These are phyloP conservation scores for Alternaria ethzedia DNA, from an alignment of 2,329 filamentous ascomycete species.

Conservation along the genomic window DNA sequence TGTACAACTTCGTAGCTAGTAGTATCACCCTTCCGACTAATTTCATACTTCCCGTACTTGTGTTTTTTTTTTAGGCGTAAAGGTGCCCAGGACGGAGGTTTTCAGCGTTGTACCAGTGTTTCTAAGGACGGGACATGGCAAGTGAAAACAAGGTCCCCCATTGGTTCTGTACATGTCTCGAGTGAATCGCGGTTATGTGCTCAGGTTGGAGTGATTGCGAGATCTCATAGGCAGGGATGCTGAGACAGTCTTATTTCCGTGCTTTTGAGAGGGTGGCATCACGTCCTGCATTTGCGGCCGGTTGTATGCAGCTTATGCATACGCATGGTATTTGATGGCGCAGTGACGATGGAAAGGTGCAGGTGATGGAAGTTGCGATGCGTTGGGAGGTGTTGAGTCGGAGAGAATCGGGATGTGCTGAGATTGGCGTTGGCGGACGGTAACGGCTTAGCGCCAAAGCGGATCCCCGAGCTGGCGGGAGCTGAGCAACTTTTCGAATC, in stretches of 20 bases:
- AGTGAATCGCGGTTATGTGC: not conserved
- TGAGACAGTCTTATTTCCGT: not conserved
- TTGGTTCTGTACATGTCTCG: not conserved
- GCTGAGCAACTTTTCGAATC: constrained; percentile 29
- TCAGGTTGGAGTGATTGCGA: not conserved
- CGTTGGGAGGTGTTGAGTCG: constrained; percentile 11
- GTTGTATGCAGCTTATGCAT: not conserved
- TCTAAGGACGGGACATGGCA: not conserved
- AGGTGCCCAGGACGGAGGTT: too few species aligned
- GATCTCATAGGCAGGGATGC: not conserved
- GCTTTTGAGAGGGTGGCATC: not conserved
- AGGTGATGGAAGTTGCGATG: not conserved
- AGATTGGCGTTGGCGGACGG: constrained; percentile 14
- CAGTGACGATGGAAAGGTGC: not conserved
- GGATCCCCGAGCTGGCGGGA: constrained; percentile 27
- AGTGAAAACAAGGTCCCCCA: not conserved
- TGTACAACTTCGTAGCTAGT: not conserved
- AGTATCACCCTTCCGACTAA: not conserved
- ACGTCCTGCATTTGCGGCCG: not conserved
- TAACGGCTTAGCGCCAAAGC: constrained; percentile 19
- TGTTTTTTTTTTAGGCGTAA: too few species aligned
- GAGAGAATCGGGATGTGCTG: constrained; percentile 14
- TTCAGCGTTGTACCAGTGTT: too few species aligned
- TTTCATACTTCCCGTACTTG: not conserved
- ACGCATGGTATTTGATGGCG: not conserved